Conservation (phyloP, 148 eudicot species). For the Dysphania ambrosioides region DNA sequence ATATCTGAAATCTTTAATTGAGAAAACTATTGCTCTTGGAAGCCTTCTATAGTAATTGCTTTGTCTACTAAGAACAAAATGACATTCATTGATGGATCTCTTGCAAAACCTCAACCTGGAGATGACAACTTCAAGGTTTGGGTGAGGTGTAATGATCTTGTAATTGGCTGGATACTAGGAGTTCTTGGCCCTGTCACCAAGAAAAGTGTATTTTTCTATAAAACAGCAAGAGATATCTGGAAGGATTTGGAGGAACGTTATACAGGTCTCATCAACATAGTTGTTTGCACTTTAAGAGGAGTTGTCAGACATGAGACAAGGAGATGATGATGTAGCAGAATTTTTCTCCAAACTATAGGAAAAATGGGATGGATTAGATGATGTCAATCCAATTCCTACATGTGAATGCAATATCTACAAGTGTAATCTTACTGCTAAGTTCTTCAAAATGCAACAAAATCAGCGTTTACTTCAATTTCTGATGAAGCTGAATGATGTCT, state of each 20-base stretch:
- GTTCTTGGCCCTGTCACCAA: background rate
- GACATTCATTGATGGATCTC: background rate
- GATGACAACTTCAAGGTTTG: background rate
- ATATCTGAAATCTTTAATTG: too few relatives aligned
- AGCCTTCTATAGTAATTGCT: background rate
- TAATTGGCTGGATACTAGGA: background rate
- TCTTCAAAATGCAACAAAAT: too few relatives aligned
- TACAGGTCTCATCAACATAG: background rate
- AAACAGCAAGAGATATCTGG: background rate
- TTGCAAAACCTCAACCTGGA: background rate
- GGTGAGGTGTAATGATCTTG: background rate
- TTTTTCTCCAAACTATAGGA: too few relatives aligned
- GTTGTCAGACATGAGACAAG: background rate
- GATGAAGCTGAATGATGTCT: too few relatives aligned
- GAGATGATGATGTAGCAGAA: background rate
- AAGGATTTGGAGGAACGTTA: background rate
- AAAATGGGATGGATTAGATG: too few relatives aligned
- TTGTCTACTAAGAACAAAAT: background rate
- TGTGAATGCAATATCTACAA: too few relatives aligned
- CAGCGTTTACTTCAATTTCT: too few relatives aligned
- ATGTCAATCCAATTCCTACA: too few relatives aligned
- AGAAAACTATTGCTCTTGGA: background rate
- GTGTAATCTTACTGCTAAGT: too few relatives aligned
- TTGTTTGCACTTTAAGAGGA: background rate
- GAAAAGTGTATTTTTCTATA: background rate